Conservation (phyloP, 768 basidiomycete genomes). For the Sistotremastrum suecicum region DNA sequence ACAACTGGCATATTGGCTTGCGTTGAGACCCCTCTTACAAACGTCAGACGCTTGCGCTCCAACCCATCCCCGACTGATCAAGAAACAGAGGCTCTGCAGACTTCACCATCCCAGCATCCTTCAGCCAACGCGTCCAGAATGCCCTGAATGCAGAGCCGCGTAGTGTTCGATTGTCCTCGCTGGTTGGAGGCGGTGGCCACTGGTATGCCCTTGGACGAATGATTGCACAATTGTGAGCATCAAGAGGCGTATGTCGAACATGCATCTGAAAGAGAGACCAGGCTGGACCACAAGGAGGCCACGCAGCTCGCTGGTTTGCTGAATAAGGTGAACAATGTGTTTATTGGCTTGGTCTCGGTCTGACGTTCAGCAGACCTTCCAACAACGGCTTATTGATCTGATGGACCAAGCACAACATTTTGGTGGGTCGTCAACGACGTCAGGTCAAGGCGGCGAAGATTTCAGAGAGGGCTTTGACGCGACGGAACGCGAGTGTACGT, state of each 20-base stretch:
- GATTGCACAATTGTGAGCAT: slow-evolving; percentile 65
- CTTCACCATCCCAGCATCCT: slow-evolving; percentile 70
- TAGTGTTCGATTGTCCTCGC: slow-evolving; percentile 66
- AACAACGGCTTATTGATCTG: slow-evolving; percentile 58
- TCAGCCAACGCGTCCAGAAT: slow-evolving; percentile 62
- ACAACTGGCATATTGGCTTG: slow-evolving; percentile 84
- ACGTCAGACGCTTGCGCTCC: slow-evolving; percentile 7
- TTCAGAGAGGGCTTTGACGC: slow-evolving; percentile 88
- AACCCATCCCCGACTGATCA: neutral
- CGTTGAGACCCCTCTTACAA: slow-evolving; percentile 73
- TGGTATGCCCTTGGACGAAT: slow-evolving; percentile 92
- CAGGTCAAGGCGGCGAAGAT: slow-evolving; percentile 48
- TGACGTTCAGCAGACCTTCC: slow-evolving; percentile 46
- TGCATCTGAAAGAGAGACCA: slow-evolving; percentile 18
- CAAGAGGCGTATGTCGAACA: neutral
- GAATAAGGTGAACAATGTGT: slow-evolving; percentile 33
- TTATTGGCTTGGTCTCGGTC: slow-evolving; percentile 11
- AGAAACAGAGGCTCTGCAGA: slow-evolving; percentile 69
- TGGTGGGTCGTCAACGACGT: slow-evolving; percentile 38
- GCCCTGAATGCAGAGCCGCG: slow-evolving; percentile 82
- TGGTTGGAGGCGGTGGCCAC: slow-evolving; percentile 75
- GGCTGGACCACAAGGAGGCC: slow-evolving; percentile 64
- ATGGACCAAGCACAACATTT: slow-evolving; percentile 87
- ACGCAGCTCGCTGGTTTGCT: slow-evolving; percentile 59
- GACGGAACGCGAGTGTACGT: slow-evolving; percentile 83